Evolutionary conservation across 1,139 yeast species (phyloP), one percentile per base, ranked within the genome.

Genomic region (Sugiyamaella sp.): DNA sequence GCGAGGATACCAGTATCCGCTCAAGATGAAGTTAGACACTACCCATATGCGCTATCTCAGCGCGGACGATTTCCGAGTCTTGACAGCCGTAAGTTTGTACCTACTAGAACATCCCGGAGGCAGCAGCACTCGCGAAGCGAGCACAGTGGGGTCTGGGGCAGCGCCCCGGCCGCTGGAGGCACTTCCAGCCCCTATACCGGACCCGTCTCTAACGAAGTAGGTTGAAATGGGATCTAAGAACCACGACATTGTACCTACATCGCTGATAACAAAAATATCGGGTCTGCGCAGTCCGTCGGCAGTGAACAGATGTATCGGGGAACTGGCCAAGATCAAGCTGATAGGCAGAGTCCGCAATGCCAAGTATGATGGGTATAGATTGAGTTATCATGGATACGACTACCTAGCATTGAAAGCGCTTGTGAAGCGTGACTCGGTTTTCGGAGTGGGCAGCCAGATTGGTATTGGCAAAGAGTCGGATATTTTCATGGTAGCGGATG

Each of bases 391-490:
- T 49, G 99, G 99, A 3, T 88, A 84, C 69, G 99, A 93, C 70
- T 93, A 88, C 66, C 77, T 95, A 60, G 98, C 98, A 0, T 76
- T 93, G 60, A 89, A 86, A 68, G 80, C 96, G 3, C 81, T 93
- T 82, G 66, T 71, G 8, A 87, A 85, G 65, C 78, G 91, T 61
- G 82, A 85, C 47, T 78, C 89, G 0, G 70, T 93, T 8, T 84
- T 85, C 63, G 86, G 95, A 1, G 81, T 93, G 10, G 98, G 97
- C 16, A 79, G 85, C 43, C 89, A 87, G 21, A 90, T 93, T 63
- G 99, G 99, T 54, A 96, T 95, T 49, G 99, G 99, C 65, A 93
- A 93, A 69, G 99, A 93, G 70, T 89, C 97, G 2, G 99, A 93
- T 72, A 91, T 93, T 64, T 90, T 86, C 69, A 80, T 93, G n/a